Conservation (phyloP, 2,329 filamentous ascomycete genomes). For the Verticillium nonalfalfae region DNA sequence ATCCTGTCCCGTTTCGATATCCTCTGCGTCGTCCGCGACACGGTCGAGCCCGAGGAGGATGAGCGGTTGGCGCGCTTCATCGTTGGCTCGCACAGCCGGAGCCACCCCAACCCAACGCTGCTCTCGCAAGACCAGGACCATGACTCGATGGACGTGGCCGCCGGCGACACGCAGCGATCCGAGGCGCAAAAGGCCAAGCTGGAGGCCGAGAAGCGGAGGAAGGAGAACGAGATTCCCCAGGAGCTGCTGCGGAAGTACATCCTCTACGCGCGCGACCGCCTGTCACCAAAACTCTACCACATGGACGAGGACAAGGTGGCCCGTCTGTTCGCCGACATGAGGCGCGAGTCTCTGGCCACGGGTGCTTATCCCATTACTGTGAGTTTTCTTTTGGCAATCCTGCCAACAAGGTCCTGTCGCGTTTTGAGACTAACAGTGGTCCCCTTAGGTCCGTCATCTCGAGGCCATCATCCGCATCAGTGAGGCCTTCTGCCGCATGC, state of each 20-base stretch:
- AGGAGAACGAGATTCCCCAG: constrained; percentile 75
- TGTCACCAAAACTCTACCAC: constrained; percentile 87
- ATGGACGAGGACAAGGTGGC: constrained; percentile 98
- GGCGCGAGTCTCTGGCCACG: constrained; percentile 84
- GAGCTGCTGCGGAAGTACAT: constrained; percentile 94
- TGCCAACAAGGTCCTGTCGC: background rate
- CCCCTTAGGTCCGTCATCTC: constrained; percentile 79
- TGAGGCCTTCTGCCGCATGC: constrained; percentile 95
- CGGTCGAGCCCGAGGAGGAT: constrained; percentile 86
- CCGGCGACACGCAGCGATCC: constrained; percentile 36
- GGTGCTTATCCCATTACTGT: constrained; percentile 98
- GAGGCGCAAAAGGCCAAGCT: background rate
- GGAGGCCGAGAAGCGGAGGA: constrained; percentile 16
- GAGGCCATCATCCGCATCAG: constrained; percentile 96
- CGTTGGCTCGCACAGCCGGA: constrained; percentile 86
- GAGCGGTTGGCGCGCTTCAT: constrained; percentile 93
- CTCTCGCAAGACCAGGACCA: constrained; percentile 47
- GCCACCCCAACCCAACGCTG: constrained; percentile 61
- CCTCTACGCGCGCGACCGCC: constrained; percentile 84
- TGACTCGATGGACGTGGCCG: constrained; percentile 58
- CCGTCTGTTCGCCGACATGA: constrained; percentile 91
- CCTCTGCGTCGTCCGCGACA: constrained; percentile 90
- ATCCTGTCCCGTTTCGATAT: constrained; percentile 98
- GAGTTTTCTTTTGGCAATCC: constrained; percentile 30
- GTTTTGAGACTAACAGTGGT: constrained; percentile 3